Percentiles rank a stretch among this genome's conserved stretches.
Conservation (phyloP, 345 rosid species). For the Populus nigra region DNA sequence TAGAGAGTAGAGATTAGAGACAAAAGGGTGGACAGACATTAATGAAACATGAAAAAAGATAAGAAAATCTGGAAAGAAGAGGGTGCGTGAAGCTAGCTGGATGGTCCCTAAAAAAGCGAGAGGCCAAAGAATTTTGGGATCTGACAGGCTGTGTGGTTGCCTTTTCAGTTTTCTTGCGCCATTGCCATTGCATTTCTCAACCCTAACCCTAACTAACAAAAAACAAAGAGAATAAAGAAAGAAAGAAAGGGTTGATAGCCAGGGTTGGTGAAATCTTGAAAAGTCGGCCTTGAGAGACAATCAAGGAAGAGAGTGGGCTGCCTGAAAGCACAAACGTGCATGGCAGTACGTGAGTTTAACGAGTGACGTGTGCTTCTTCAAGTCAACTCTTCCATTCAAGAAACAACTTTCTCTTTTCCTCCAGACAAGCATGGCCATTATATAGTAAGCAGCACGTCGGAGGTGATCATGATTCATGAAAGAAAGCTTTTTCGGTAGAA, state of each 20-base stretch:
- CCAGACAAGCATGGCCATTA: too few relatives aligned
- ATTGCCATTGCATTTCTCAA: neutral
- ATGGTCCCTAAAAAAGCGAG: slow-evolving; percentile 8
- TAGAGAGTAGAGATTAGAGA: neutral
- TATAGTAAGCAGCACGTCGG: too few relatives aligned
- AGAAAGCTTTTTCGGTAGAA: too few relatives aligned
- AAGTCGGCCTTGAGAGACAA: neutral
- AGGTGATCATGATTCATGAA: too few relatives aligned
- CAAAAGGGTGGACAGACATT: neutral
- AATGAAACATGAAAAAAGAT: slow-evolving; percentile 6
- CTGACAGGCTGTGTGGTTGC: neutral
- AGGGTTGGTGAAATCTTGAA: neutral
- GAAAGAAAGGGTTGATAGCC: neutral
- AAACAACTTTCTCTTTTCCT: neutral
- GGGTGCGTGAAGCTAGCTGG: too few relatives aligned
- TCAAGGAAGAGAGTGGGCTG: neutral
- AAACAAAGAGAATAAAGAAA: too few relatives aligned
- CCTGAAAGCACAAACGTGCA: neutral
- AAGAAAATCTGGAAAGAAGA: neutral
- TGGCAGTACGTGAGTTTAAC: neutral
- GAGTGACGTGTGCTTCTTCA: neutral
- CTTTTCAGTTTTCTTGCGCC: neutral
- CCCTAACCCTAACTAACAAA: too few relatives aligned
- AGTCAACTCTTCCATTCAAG: neutral
- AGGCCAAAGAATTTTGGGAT: slow-evolving; percentile 4